Percentiles rank a stretch among this genome's conserved stretches.
Evolutionary conservation across 805 yeast genomes (phyloP).

Genomic region (Kazachstania viticola): DNA sequence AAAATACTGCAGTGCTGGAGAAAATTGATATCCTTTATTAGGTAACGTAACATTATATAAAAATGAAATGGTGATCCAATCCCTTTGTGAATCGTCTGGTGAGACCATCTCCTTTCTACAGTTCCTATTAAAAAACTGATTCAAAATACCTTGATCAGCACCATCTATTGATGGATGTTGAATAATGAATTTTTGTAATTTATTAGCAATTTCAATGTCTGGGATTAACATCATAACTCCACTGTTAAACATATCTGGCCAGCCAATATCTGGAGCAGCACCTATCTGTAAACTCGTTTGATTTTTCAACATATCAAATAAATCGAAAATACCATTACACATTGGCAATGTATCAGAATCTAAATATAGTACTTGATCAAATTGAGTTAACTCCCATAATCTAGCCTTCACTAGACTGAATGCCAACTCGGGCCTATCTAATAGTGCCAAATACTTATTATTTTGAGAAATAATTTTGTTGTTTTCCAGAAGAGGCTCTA

Average conservation of each 20-base stretch:
- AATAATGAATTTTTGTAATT: conserved; percentile 28
- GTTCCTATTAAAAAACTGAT: conserved; percentile 48
- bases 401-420: conserved; percentile 41
- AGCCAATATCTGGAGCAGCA: conserved; percentile 77
- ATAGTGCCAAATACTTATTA: conserved; percentile 20
- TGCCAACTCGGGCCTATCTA: conserved; percentile 42
- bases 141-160: conserved; percentile 84
- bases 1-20: conserved; percentile 57
- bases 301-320: conserved; percentile 10
- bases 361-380: conserved; percentile 41
- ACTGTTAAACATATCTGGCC: conserved; percentile 84
- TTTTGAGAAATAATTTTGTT: conserved; percentile 9
- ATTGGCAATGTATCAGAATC: conserved; percentile 55
- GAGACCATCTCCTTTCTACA: conserved; percentile 7
- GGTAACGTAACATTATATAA: conserved; percentile 70
- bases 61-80: conserved; percentile 71
- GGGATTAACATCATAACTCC: conserved; percentile 63
- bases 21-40: conserved; percentile 54
- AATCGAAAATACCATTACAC: conserved; percentile 15
- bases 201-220: conserved; percentile 28
- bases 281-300: conserved; percentile 21
- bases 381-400: conserved; percentile 35
- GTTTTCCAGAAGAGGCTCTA: conserved; percentile 15
- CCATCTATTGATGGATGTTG: conserved; percentile 54
- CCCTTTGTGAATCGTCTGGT: conserved; percentile 1